Evolutionary conservation across 108 stramenopile genomes (phyloP), one percentile per base, ranked within the genome.

Genomic region (Asterionellopsis glacialis): DNA sequence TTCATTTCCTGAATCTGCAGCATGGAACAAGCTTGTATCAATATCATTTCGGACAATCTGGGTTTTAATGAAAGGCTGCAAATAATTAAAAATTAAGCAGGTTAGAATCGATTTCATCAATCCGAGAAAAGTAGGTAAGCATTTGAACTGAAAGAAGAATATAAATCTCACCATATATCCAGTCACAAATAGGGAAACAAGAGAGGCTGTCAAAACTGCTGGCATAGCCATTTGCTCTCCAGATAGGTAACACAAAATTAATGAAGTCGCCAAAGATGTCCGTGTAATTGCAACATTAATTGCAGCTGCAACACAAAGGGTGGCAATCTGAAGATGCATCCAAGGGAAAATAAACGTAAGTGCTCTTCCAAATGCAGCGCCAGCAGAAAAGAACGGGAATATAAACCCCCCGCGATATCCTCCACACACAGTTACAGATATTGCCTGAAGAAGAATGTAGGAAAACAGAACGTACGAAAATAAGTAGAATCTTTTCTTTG

Each of bases 231-330:
- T 55, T 25, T 73, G 84, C 51, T 85, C 84, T 18, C 80, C 84
- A 3, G 80, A 65, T 0, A 85, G 68, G 41, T 67, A 79, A 5
- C 63, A 69, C 41, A 85, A 60, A 41, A 81, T 85, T 28, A 85
- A 55, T 9, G 76, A 62, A 10, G 76, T 76, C 13, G 84, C 84
- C 9, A 85, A 51, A 0, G 80, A 45, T 16, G 84, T 85, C 41
- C 84, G 45, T 47, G 84, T 85, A 21, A 85, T 85, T 11, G 80
- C 77, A 41, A 85, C 84, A 62, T 85, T 85, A 26, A 85, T 80
- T 10, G 68, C 78, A 19, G 80, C 84, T 19, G 80, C 78, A 33
- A 81, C 70, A 45, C 80, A 79, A 9, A 85, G 69, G 10, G 67
- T 64, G 3, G 66, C 59, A 25, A 77, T 22, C 51, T 68, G 69